phyloP scores from a whole-genome alignment of 208 protist species.

The Spongospora subterranea region DNA sequence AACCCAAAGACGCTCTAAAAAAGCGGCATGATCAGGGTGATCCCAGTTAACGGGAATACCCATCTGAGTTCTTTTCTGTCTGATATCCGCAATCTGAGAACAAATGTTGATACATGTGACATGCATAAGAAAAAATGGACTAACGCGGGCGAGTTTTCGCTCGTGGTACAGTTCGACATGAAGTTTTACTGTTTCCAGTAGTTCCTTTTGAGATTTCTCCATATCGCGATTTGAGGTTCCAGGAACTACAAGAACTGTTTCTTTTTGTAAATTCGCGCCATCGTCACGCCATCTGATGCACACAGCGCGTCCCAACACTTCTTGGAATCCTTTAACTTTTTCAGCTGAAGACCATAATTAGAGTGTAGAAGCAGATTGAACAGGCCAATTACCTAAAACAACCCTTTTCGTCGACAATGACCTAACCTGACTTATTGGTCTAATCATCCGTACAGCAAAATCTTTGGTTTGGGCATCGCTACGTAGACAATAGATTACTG shows the following conservation, averaged over 20 bases:
- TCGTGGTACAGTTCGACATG: constrained; percentile 8
- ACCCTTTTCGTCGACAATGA: constrained; percentile 5
- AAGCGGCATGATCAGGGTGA: neutral
- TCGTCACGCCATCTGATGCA: constrained; percentile 32
- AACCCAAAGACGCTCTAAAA: neutral
- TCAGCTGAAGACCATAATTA: neutral
- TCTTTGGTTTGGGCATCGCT: neutral
- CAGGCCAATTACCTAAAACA: constrained; percentile 14
- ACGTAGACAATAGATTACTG: neutral
- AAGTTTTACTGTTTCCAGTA: constrained; percentile 10
- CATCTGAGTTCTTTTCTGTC: neutral
- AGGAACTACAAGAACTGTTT: constrained; percentile 10
- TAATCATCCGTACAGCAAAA: constrained; percentile 10
- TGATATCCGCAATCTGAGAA: constrained; percentile 9
- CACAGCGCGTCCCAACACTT: constrained; percentile 8
- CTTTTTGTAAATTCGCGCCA: neutral
- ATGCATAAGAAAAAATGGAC: neutral
- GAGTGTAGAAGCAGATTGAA: neutral
- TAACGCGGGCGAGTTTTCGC: neutral
- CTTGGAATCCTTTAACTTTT: neutral
- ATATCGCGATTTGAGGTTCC: neutral
- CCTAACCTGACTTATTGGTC: constrained; percentile 18
- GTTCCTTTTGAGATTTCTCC: constrained; percentile 29
- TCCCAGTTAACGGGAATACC: constrained; percentile 37
- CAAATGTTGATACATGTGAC: neutral